Evolutionary conservation across 495 filamentous ascomycete genomes (phyloP).

Genomic region (Sabuloglossum arenarium): DNA sequence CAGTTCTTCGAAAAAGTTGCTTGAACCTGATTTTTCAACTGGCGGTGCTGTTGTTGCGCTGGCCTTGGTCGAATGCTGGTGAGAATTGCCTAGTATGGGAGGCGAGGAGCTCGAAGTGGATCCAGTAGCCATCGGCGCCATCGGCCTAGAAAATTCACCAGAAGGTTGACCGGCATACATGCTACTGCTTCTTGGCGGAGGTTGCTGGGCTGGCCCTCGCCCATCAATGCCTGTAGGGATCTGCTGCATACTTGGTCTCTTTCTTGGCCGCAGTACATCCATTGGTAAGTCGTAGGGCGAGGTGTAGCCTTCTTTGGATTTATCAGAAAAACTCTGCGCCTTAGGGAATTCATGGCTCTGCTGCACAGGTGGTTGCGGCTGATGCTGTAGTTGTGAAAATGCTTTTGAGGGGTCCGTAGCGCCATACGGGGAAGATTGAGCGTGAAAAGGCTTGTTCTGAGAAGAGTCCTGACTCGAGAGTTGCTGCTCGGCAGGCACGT

Average conservation of each 20-base stretch:
- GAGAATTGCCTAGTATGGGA: background rate
- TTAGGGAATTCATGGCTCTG: conserved; percentile 21
- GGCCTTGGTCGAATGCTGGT: background rate
- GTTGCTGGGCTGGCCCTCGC: conserved; percentile 23
- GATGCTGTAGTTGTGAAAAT: conserved; percentile 1
- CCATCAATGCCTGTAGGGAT: conserved; percentile 11
- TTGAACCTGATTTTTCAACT: conserved; percentile 14
- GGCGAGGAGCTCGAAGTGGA: conserved; percentile 12
- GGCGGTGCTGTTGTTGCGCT: conserved; percentile 9
- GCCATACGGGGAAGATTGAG: conserved; percentile 1
- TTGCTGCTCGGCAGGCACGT: background rate
- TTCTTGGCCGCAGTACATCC: conserved; percentile 53
- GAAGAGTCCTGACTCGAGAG: background rate
- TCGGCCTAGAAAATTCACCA: conserved; percentile 11
- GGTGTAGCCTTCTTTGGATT: conserved; percentile 72
- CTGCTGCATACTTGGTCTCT: conserved; percentile 27
- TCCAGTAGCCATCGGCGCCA: conserved; percentile 2
- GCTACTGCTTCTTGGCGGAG: conserved; percentile 42
- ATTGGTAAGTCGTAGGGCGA: conserved; percentile 92
- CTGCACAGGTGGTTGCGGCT: background rate
- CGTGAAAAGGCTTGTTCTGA: background rate
- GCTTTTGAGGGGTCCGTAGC: conserved; percentile 11
- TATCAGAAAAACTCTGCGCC: conserved; percentile 67
- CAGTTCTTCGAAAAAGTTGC: conserved; percentile 77
- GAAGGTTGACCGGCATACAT: conserved; percentile 22